Conservation (phyloP, 495 filamentous ascomycete species). For the Xylaria acuta region DNA sequence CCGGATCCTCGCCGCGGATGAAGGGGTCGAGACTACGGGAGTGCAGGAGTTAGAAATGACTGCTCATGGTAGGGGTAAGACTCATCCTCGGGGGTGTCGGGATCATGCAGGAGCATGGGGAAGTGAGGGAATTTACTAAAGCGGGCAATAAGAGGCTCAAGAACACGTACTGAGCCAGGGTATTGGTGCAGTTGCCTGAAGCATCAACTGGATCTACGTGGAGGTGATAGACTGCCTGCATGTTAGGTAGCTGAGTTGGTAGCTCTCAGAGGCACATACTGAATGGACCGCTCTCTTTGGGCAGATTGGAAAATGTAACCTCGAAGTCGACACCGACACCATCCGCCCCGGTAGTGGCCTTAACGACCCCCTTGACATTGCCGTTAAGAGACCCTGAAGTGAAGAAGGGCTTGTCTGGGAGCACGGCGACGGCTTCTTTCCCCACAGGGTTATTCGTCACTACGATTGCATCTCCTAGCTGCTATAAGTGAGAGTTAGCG, state of each 20-base stretch:
- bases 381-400: constrained; percentile 55
- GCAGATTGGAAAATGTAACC: constrained; percentile 70
- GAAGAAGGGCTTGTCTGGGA: constrained; percentile 61
- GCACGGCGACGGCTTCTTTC: constrained; percentile 62
- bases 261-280: constrained; percentile 55
- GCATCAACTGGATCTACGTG: constrained; percentile 75
- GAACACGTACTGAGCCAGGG: constrained; percentile 60
- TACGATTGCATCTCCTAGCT: constrained; percentile 61
- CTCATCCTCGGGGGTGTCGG: constrained; percentile 42
- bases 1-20: constrained; percentile 65
- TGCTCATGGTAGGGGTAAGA: not conserved
- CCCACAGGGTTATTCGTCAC: constrained; percentile 69
- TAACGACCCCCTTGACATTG: constrained; percentile 66
- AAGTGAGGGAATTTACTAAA: not conserved
- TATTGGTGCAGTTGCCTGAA: constrained; percentile 79
- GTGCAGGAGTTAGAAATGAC: constrained; percentile 2
- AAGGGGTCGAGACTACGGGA: constrained; percentile 47
- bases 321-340: constrained; percentile 69
- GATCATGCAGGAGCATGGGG: constrained; percentile 37
- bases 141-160: not conserved
- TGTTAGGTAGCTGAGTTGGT: constrained; percentile 18
- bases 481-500: constrained; percentile 38
- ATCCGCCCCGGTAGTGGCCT: constrained; percentile 57
- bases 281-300: constrained; percentile 70
- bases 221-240: constrained; percentile 76